Percentiles rank a stretch among this genome's conserved stretches.
These are phyloP conservation scores for Sporothrix protearum DNA, from an alignment of 2,329 filamentous ascomycete species.

Conservation along the genomic window DNA sequence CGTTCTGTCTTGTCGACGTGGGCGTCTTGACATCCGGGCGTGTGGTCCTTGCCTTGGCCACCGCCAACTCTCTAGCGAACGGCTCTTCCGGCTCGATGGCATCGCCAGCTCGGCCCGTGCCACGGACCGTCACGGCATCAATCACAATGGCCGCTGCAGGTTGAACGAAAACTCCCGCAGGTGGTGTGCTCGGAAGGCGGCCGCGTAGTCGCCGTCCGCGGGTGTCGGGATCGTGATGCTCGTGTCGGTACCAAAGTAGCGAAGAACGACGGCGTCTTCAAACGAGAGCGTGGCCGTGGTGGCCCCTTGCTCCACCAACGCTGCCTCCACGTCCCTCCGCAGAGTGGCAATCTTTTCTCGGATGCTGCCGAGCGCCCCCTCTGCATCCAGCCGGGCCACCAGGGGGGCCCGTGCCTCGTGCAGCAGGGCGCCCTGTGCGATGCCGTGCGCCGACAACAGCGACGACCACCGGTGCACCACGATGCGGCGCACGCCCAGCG, in stretches of 20 bases:
- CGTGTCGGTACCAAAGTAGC: conserved; percentile 85
- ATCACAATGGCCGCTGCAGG: conserved; percentile 82
- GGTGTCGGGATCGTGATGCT: conserved; percentile 64
- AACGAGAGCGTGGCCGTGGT: background rate
- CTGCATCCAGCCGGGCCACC: conserved; percentile 47
- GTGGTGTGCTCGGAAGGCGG: conserved; percentile 80
- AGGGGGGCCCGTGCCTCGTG: conserved; percentile 64
- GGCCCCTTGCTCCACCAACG: background rate
- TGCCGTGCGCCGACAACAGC: conserved; percentile 84
- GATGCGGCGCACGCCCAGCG: conserved; percentile 78
- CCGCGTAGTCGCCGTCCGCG: conserved; percentile 62
- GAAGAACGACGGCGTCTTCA: conserved; percentile 71
- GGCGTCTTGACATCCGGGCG: conserved; percentile 43
- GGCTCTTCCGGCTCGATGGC: conserved; percentile 52
- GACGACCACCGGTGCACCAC: conserved; percentile 83
- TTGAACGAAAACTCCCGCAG: conserved; percentile 92
- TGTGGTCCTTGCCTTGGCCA: background rate
- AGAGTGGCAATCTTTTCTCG: conserved; percentile 37
- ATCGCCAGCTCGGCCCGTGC: conserved; percentile 46
- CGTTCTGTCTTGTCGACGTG: conserved; percentile 68
- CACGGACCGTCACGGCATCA: conserved; percentile 78
- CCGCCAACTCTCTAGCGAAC: background rate
- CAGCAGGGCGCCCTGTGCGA: conserved; percentile 64
- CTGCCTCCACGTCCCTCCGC: background rate
- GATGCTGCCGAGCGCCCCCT: background rate